Base-by-base conservation (phyloP, 2,329 filamentous ascomycete species). In the Stagonosporopsis rhizophila region DNA sequence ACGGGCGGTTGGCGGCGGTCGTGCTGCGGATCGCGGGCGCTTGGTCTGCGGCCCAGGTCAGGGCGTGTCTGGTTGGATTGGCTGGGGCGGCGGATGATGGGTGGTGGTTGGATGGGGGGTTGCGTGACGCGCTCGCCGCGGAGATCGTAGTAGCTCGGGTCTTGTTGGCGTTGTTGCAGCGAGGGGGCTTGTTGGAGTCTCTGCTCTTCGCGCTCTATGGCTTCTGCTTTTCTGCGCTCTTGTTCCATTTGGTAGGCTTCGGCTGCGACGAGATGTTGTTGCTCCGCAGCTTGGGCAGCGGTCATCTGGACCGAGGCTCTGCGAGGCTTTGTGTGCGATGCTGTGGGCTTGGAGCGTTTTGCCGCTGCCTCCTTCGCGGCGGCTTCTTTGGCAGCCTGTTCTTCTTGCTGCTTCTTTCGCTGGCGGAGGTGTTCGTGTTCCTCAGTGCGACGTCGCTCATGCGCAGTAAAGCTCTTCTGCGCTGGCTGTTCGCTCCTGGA, bases 191-290 rank as follows among this genome's bases (percentile, higher is more conserved):
- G 47, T 19, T 44, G 19, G 17, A 22, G 17, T 3, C 14, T 17
- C 5, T 57, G 34, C 37, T 73, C 71, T 32, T 71, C 70, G 6
- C 63, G 64, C 19, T 72, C 70, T 9, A 65, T 58, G 14, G 55
- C 63, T 8, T 70, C 66, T n/a, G 67, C 57, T 2, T 60, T 60
- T 11, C 59, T 32, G 7, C 64, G 65, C 42, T 73, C 71, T 2
- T 45, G 42, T 14, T 60, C 58, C 68, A 73, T 71, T 7, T 64
- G 61, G 8, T 38, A 45, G 8, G 58, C 22, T 2, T 69, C 68
- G 7, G 66, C 67, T 2, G 58, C 60, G 1, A 73, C 45, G 7
- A 72, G 61, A 11, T 56, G 58, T 6, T 51, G 40, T 17, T 65
- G 64, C 28, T 69, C 59, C 1, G 62, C 52, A 19, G 50, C 44